Percentiles rank a stretch among this genome's conserved stretches.
Evolutionary conservation across 495 filamentous ascomycete species (phyloP).

Genomic region (Coniosporium apollinis): DNA sequence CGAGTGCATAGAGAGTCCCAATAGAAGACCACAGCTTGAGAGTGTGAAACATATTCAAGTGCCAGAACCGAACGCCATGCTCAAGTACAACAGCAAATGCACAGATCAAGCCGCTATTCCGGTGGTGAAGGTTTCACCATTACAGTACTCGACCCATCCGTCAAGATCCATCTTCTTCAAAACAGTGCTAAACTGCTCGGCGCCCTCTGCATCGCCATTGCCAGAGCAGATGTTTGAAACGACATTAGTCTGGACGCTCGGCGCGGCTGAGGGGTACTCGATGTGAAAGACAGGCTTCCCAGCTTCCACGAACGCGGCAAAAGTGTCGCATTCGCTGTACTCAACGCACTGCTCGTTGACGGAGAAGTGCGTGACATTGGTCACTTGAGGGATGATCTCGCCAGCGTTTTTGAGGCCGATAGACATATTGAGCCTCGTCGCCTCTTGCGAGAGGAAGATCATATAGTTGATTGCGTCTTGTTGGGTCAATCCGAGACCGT

Average conservation of each 20-base stretch:
- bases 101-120: too few relatives aligned
- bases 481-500: slow-evolving; percentile 38
- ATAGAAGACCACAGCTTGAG: too few relatives aligned
- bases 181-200: slow-evolving; percentile 40
- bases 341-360: slow-evolving; percentile 60
- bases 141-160: slow-evolving; percentile 35
- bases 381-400: slow-evolving; percentile 37
- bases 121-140: slow-evolving; percentile 8
- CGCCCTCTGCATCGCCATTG: slow-evolving; percentile 24
- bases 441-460: slow-evolving; percentile 37
- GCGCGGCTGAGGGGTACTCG: slow-evolving; percentile 34
- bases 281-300: slow-evolving; percentile 60
- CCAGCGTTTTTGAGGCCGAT: slow-evolving; percentile 52
- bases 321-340: slow-evolving; percentile 39
- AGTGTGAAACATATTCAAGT: too few relatives aligned
- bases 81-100: too few relatives aligned
- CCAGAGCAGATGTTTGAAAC: slow-evolving; percentile 23
- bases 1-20: too few relatives aligned
- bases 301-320: slow-evolving; percentile 36
- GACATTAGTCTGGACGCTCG: slow-evolving; percentile 26
- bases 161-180: slow-evolving; percentile 47
- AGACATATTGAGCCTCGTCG: slow-evolving; percentile 30
- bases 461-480: slow-evolving; percentile 40
- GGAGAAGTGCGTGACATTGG: slow-evolving; percentile 43
- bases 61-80: too few relatives aligned